These are phyloP conservation scores for Penicillium capsulatum DNA, from an alignment of 2,329 filamentous ascomycete species.

Conservation along the genomic window DNA sequence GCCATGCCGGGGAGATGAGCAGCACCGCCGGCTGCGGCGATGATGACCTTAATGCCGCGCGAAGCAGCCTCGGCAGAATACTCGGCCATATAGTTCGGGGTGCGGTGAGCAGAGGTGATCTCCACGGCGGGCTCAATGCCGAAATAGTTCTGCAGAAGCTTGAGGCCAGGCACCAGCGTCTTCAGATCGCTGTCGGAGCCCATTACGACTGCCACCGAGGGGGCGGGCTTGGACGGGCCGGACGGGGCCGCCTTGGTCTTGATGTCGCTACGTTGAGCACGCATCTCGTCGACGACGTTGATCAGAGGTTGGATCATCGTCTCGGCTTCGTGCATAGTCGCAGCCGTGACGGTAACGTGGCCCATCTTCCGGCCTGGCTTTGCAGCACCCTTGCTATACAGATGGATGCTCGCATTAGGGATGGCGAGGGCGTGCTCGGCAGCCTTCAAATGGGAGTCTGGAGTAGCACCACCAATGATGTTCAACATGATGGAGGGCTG, in stretches of 20 bases:
- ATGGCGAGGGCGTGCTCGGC: conserved; percentile 55
- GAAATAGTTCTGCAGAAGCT: conserved; percentile 42
- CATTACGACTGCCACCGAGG: conserved; percentile 47
- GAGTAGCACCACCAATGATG: conserved; percentile 55
- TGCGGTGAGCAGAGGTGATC: conserved; percentile 59
- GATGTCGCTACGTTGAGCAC: conserved; percentile 49
- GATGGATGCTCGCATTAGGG: conserved; percentile 65
- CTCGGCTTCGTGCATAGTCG: conserved; percentile 64
- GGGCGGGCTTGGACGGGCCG: conserved; percentile 29
- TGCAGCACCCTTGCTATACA: conserved; percentile 84
- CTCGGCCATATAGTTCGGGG: conserved; percentile 64
- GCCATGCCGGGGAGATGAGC: conserved; percentile 73
- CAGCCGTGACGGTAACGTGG: conserved; percentile 77
- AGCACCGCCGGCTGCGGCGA: conserved; percentile 70
- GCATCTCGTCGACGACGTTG: conserved; percentile 72
- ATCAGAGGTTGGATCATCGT: conserved; percentile 67
- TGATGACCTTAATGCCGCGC: conserved; percentile 67
- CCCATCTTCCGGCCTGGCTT: conserved; percentile 91
- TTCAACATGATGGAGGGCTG: conserved; percentile 54
- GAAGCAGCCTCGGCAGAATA: conserved; percentile 61
- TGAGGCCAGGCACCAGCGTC: conserved; percentile 43
- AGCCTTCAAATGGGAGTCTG: conserved; percentile 58
- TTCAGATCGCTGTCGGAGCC: conserved; percentile 48
- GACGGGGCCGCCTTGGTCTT: conserved; percentile 32
- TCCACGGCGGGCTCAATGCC: conserved; percentile 44